Evolutionary conservation across 1,284 basidiomycete genomes (phyloP).

Genomic region (Cutaneotrichosporon dermatis): DNA sequence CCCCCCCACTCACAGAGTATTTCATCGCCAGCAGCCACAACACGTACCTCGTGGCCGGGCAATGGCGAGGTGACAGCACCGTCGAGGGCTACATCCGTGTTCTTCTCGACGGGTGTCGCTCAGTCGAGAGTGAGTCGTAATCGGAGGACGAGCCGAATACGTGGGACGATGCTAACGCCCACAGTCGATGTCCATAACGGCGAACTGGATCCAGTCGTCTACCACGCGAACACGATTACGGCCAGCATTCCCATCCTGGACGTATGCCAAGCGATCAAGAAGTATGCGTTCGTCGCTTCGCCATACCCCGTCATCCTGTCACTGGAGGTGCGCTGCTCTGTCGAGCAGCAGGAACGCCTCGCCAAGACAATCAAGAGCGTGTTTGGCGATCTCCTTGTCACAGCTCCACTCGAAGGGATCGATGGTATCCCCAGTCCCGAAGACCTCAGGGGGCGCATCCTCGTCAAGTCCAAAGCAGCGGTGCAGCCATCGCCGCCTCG

Average conservation of each 20-base stretch:
- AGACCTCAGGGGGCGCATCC: slow-evolving; percentile 69
- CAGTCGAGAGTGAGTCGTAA: slow-evolving; percentile 71
- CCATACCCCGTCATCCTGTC: slow-evolving; percentile 94
- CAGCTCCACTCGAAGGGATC: slow-evolving; percentile 53
- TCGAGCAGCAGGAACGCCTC: slow-evolving; percentile 77
- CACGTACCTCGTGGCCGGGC: slow-evolving; percentile 92
- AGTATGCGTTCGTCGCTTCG: slow-evolving; percentile 89
- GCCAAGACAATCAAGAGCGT: slow-evolving; percentile 71
- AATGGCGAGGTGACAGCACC: slow-evolving; percentile 87
- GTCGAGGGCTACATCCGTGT: slow-evolving; percentile 95
- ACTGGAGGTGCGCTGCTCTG: slow-evolving; percentile 82
- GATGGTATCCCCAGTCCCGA: slow-evolving; percentile 78
- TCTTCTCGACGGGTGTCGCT: slow-evolving; percentile 81
- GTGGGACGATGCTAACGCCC: slow-evolving; percentile 2
- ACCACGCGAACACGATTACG: slow-evolving; percentile 89
- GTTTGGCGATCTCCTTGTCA: slow-evolving; percentile 72
- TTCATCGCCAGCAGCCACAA: slow-evolving; percentile 94
- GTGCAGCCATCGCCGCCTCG: background rate
- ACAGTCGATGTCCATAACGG: slow-evolving; percentile 93
- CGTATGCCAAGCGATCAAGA: slow-evolving; percentile 78
- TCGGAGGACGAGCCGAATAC: background rate
- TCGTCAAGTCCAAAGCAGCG: slow-evolving; percentile 67
- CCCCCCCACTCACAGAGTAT: slow-evolving; percentile 77
- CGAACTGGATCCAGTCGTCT: slow-evolving; percentile 73
- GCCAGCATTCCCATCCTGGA: slow-evolving; percentile 78